phyloP scores from a whole-genome alignment of 768 basidiomycete genomes.

The Pleurotus djamor region DNA sequence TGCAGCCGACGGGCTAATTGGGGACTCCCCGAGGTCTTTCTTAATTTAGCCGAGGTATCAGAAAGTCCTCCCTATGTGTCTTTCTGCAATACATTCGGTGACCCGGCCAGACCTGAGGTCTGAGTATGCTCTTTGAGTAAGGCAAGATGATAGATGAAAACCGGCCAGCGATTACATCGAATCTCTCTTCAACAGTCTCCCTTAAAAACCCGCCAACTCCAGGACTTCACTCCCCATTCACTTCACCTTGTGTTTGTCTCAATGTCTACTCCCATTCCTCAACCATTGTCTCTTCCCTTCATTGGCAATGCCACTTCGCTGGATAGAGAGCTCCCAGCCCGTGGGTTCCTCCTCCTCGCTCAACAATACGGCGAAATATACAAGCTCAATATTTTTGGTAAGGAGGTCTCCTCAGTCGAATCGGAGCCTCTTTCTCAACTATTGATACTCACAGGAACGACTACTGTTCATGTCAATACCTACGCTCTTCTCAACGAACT shows the following conservation, averaged over 20 bases:
- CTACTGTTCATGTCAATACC: conserved; percentile 24
- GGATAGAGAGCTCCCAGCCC: conserved; percentile 32
- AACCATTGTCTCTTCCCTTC: conserved; percentile 38
- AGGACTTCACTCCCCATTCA: neutral
- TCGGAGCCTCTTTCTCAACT: neutral
- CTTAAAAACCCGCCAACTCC: neutral
- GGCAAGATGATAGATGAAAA: neutral
- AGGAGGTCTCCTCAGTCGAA: conserved; percentile 2
- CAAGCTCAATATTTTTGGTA: conserved; percentile 32
- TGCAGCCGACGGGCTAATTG: neutral
- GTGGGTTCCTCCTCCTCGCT: conserved; percentile 29
- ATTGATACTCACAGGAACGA: conserved; percentile 16
- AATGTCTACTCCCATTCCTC: conserved; percentile 37
- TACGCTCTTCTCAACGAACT: conserved; percentile 37
- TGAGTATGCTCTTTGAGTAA: neutral
- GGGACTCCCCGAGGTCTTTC: neutral
- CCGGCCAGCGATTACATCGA: neutral
- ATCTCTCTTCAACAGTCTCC: neutral
- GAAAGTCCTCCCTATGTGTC: neutral
- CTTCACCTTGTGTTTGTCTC: neutral
- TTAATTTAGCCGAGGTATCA: neutral
- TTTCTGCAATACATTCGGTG: neutral
- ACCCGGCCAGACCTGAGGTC: neutral
- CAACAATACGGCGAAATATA: conserved; percentile 39
- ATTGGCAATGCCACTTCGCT: conserved; percentile 34